These are phyloP conservation scores for Clarireedia homoeocarpa DNA, from an alignment of 2,329 filamentous ascomycete genomes.

Conservation along the genomic window DNA sequence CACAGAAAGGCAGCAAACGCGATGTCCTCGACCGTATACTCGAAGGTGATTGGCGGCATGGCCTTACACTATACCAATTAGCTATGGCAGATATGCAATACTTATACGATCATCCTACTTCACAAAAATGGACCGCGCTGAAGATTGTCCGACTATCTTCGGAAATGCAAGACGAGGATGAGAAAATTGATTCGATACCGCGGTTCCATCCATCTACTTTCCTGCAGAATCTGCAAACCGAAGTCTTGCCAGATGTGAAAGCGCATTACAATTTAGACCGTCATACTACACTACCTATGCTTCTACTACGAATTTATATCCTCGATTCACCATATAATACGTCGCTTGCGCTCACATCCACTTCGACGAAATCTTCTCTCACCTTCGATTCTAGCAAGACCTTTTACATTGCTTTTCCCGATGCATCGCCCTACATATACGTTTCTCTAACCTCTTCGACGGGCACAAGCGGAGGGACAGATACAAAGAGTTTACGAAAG, in stretches of 20 bases:
- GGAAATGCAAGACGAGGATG: constrained; percentile 27
- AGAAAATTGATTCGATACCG: constrained; percentile 44
- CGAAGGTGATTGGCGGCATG: constrained; percentile 62
- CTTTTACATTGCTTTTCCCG: constrained; percentile 75
- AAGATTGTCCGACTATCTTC: constrained; percentile 44
- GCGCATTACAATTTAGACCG: constrained; percentile 75
- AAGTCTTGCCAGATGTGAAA: constrained; percentile 72
- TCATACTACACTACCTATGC: constrained; percentile 59
- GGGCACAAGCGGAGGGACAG: constrained; percentile 32
- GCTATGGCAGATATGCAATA: constrained; percentile 63
- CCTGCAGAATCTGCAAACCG: constrained; percentile 63
- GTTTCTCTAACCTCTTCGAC: constrained; percentile 57
- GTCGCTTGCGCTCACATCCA: constrained; percentile 37
- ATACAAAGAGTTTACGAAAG: constrained; percentile 57
- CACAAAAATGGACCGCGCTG: constrained; percentile 57
- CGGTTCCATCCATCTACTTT: constrained; percentile 77
- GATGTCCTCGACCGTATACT: constrained; percentile 57
- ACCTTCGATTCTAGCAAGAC: constrained; percentile 58
- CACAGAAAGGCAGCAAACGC: constrained; percentile 51
- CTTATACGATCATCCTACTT: constrained; percentile 56
- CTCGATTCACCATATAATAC: constrained; percentile 75
- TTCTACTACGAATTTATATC: constrained; percentile 71
- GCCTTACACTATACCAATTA: constrained; percentile 56
- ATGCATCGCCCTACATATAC: constrained; percentile 71
- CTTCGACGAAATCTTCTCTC: constrained; percentile 9